These are phyloP conservation scores for Pachysolen tannophilus DNA, from an alignment of 805 yeast species.

Conservation along the genomic window DNA sequence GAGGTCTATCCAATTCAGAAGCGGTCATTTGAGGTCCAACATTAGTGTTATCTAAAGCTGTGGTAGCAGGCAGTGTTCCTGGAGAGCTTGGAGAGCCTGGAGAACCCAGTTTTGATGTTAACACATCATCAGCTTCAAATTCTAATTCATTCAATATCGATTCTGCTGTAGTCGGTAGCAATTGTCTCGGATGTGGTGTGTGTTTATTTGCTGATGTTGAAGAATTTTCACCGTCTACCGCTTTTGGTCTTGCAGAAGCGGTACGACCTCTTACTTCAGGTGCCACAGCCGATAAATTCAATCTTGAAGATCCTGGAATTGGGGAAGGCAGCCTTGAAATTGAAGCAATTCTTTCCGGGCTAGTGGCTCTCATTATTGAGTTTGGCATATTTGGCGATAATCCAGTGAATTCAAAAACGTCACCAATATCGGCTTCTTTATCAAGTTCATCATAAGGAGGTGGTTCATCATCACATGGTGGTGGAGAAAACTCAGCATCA, in stretches of 20 bases:
- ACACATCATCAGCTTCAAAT: neutral
- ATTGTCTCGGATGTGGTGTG: neutral
- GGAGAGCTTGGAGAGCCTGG: neutral
- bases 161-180: constrained; percentile 6
- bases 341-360: constrained; percentile 16
- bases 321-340: neutral
- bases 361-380: constrained; percentile 24
- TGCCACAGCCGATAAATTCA: neutral
- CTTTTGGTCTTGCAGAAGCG: neutral
- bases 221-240: too few relatives aligned
- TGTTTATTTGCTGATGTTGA: neutral
- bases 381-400: constrained; percentile 24
- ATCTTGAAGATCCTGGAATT: constrained; percentile 1
- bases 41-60: too few relatives aligned
- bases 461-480: constrained; percentile 16
- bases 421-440: constrained; percentile 6
- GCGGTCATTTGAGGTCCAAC: too few relatives aligned
- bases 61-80: neutral
- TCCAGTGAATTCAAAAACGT: constrained; percentile 22
- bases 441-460: constrained; percentile 13
- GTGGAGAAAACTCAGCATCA: constrained; percentile 32
- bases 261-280: neutral
- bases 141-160: constrained; percentile 6
- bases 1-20: too few relatives aligned
- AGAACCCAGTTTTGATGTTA: too few relatives aligned